Base-by-base conservation (phyloP, 345 rosid genomes). In the Gossypium ekmanianum region DNA sequence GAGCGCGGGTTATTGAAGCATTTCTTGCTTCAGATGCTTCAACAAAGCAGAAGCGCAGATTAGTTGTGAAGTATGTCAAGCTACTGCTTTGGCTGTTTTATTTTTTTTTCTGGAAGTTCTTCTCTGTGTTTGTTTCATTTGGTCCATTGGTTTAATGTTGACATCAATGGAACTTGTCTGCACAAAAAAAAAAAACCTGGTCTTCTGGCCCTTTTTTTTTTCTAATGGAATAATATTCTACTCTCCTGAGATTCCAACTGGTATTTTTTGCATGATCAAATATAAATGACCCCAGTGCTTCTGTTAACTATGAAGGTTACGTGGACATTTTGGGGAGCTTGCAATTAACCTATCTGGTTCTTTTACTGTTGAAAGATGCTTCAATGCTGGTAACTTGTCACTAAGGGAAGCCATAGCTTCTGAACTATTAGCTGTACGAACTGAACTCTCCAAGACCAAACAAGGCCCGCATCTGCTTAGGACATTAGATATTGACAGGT, bases 1-100 rank as follows among this genome's bases (percentile, higher is more conserved):
- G 99, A 71, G 92, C 96, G n/a, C 91, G 86, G 66, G 94, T 85
- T 56, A 86, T 95, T 56, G 99, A 95, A 85, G 93, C 93, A 45
- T 93, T 89, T 86, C 92, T 93, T 72, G 83, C 76, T 78, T 89
- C 97, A 66, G 80, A 85, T 76, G 91, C 90, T 80, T 87, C 97
- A 73, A 81, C 76, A 14, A 95, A 95, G 65, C 93, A 84, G 79
- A 95, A 93, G 77, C 88, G 86, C 62, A 86, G 88, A 84, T 74
- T 93, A 74, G 84, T 93, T 59, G 77, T 76, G 64, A 95, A 91
- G 97, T 94, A 92, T 65, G 97, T 76, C 27, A 13, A 75, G 55
- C 72, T 48, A 70, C 65, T 77, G 45, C 77, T 26, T 58, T 41
- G 2, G 63, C 34, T 2, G 39, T 70, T 65, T 55, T 51, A 24